Evolutionary conservation across 2,329 filamentous ascomycete species (phyloP).

Genomic region (Chrysosporium queenslandicum): DNA sequence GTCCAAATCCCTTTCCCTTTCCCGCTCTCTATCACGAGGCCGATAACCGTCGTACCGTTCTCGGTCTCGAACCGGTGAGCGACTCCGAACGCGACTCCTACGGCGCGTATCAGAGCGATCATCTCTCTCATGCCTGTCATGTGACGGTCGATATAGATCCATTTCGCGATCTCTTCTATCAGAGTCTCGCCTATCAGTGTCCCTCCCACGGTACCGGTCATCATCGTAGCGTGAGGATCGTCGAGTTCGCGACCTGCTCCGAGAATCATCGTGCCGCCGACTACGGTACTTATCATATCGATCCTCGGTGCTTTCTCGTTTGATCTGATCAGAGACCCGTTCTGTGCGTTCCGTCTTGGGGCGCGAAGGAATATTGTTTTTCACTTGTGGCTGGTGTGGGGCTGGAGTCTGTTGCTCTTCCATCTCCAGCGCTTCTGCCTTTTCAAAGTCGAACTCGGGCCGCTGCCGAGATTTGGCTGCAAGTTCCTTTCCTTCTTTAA

Average conservation of each 20-base stretch:
- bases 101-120: slow-evolving; percentile 27
- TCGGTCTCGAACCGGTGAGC: slow-evolving; percentile 18
- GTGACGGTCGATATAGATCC: slow-evolving; percentile 17
- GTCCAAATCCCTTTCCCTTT: slow-evolving; percentile 11
- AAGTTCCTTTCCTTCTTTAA: slow-evolving; percentile 47
- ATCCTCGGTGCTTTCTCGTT: slow-evolving; percentile 8
- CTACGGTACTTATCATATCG: slow-evolving; percentile 15
- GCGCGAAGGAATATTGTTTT: slow-evolving; percentile 1
- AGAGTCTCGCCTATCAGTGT: slow-evolving; percentile 5
- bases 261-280: slow-evolving; percentile 22
- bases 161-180: slow-evolving; percentile 15
- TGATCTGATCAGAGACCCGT: neutral
- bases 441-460: slow-evolving; percentile 44
- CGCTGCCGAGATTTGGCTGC: slow-evolving; percentile 43
- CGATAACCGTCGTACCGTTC: slow-evolving; percentile 9
- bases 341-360: slow-evolving; percentile 12
- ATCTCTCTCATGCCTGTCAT: slow-evolving; percentile 20
- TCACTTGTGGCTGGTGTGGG: neutral
- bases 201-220: slow-evolving; percentile 9
- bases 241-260: slow-evolving; percentile 21
- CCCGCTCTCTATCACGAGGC: slow-evolving; percentile 15
- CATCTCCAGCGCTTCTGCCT: slow-evolving; percentile 36
- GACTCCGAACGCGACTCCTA: slow-evolving; percentile 26
- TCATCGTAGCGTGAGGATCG: slow-evolving; percentile 20
- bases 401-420: slow-evolving; percentile 18